phyloP scores from a whole-genome alignment of 768 basidiomycete genomes.

The Grammothele lineata region DNA sequence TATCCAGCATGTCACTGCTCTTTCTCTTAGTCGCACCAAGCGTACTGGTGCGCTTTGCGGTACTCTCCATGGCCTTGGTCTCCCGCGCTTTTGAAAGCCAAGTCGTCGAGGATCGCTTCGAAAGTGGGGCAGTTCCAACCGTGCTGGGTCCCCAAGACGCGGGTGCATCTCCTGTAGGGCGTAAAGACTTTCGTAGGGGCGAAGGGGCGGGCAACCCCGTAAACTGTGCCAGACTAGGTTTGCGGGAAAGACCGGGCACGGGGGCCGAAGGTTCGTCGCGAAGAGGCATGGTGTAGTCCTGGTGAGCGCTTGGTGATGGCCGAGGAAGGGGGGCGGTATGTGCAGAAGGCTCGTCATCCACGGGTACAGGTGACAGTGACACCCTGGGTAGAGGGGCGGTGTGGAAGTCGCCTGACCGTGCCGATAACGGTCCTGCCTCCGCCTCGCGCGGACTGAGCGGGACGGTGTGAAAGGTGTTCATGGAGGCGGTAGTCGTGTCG shows the following conservation, averaged over 20 bases:
- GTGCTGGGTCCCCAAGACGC: no score
- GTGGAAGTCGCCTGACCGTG: slow-evolving; percentile 5
- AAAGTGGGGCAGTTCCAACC: slow-evolving; percentile 29
- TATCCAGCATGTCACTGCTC: slow-evolving; percentile 39
- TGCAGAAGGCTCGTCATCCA: slow-evolving; percentile 7
- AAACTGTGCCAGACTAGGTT: slow-evolving; percentile 42
- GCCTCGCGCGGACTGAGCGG: slow-evolving; percentile 30
- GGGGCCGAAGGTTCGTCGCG: slow-evolving; percentile 28
- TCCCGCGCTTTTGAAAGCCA: slow-evolving; percentile 79
- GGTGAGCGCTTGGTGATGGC: background rate
- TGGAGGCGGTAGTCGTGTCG: slow-evolving; percentile 26
- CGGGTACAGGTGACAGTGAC: slow-evolving; percentile 6
- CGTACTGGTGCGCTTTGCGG: slow-evolving; percentile 11
- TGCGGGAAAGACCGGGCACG: slow-evolving; percentile 28
- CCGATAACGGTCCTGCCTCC: background rate
- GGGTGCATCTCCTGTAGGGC: slow-evolving; percentile 42
- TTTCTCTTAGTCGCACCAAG: slow-evolving; percentile 52
- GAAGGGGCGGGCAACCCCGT: slow-evolving; percentile 66
- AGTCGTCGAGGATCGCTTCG: slow-evolving; percentile 76
- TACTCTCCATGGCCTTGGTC: slow-evolving; percentile 41
- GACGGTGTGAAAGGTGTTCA: slow-evolving; percentile 35
- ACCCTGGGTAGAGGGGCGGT: slow-evolving; percentile 20
- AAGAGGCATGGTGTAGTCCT: slow-evolving; percentile 32
- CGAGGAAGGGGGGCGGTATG: slow-evolving; percentile 11
- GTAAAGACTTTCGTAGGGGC: slow-evolving; percentile 65